Conservation (phyloP, 768 basidiomycete species). For the Suillus sp. region DNA sequence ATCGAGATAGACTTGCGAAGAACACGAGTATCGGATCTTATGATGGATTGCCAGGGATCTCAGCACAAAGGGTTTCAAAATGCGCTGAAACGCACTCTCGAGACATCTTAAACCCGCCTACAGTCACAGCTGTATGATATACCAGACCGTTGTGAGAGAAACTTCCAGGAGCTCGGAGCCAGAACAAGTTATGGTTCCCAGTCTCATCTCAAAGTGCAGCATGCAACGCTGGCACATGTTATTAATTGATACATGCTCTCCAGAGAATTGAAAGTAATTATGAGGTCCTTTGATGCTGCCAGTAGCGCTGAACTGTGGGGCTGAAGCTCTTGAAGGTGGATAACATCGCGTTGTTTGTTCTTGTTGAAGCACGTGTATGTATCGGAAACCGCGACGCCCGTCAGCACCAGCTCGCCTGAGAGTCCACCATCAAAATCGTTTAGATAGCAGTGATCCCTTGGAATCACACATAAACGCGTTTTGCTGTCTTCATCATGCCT, state of each 20-base stretch:
- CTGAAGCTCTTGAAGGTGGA: slow-evolving; percentile 2
- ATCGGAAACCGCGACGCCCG: slow-evolving; percentile 18
- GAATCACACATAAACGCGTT: slow-evolving; percentile 16
- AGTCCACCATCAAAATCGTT: slow-evolving; percentile 20
- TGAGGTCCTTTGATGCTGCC: neutral
- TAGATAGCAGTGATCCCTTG: slow-evolving; percentile 8
- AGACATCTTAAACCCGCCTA: neutral
- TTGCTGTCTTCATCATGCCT: slow-evolving; percentile 55
- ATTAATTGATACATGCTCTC: neutral
- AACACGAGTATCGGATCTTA: neutral
- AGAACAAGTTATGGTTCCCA: neutral
- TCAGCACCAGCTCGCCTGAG: slow-evolving; percentile 17
- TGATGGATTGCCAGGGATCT: neutral
- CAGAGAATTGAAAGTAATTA: neutral
- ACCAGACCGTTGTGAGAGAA: neutral
- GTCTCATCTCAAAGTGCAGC: neutral
- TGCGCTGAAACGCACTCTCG: neutral
- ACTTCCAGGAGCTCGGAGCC: neutral
- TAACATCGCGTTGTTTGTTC: slow-evolving; percentile 40
- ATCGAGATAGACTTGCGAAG: slow-evolving; percentile 4
- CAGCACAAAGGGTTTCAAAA: neutral
- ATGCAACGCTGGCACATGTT: neutral
- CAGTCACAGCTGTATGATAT: neutral
- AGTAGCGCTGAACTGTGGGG: neutral
- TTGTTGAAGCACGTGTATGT: slow-evolving; percentile 42